These are phyloP conservation scores for Boletus sp. DNA, from an alignment of 768 basidiomycete species.

Conservation along the genomic window DNA sequence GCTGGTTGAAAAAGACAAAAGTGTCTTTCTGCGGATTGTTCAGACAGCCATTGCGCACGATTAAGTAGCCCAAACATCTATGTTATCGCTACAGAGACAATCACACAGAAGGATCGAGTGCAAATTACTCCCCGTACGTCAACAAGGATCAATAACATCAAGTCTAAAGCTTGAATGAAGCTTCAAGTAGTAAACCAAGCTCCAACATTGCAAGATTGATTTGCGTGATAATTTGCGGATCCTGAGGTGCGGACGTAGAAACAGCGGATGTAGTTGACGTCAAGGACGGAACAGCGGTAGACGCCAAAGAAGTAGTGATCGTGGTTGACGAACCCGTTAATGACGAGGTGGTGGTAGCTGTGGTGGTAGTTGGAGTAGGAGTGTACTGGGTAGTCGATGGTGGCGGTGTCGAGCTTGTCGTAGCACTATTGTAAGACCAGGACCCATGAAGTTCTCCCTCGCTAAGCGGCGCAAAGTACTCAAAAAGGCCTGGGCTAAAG, in stretches of 20 bases:
- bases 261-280: slow-evolving; percentile 3
- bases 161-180: slow-evolving; percentile 4
- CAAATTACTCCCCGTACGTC: background rate
- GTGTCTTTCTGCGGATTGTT: slow-evolving; percentile 35
- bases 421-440: slow-evolving; percentile 38
- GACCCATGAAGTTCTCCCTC: slow-evolving; percentile 37
- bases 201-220: slow-evolving; percentile 26
- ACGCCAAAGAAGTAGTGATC: slow-evolving; percentile 7
- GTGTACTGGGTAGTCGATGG: slow-evolving; percentile 20
- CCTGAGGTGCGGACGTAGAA: slow-evolving; percentile 18
- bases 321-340: slow-evolving; percentile 5
- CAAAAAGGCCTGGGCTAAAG: slow-evolving; percentile 44
- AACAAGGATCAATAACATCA: background rate
- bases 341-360: slow-evolving; percentile 8
- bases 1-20: slow-evolving; percentile 20
- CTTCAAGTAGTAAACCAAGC: slow-evolving; percentile 19
- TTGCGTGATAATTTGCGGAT: slow-evolving; percentile 22
- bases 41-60: slow-evolving; percentile 26
- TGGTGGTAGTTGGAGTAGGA: slow-evolving; percentile 16
- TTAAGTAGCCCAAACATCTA: slow-evolving; percentile 1
- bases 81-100: background rate
- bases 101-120: background rate
- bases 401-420: slow-evolving; percentile 20
- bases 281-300: slow-evolving; percentile 7
- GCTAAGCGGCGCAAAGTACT: slow-evolving; percentile 33